Conservation (phyloP, 176 grass and related monocot species). For the Typha latifolia region DNA sequence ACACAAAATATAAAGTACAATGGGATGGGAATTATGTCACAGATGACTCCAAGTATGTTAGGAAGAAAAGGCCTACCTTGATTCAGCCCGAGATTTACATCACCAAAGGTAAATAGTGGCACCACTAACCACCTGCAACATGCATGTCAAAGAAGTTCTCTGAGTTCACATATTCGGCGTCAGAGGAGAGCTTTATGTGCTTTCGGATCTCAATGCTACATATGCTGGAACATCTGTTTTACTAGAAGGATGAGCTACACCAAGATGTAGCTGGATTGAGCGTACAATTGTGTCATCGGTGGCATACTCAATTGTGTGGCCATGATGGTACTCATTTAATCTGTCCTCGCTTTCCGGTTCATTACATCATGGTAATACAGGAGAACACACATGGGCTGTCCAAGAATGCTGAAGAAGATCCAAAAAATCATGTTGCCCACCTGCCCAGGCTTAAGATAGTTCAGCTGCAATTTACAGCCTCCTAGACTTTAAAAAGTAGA, state of each 20-base stretch:
- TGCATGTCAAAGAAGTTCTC: background rate
- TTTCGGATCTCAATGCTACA: background rate
- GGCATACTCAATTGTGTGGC: slow-evolving; percentile 5
- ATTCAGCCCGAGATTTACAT: background rate
- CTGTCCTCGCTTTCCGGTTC: slow-evolving; percentile 61
- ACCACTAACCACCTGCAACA: background rate
- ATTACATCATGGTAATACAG: slow-evolving; percentile 96
- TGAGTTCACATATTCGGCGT: background rate
- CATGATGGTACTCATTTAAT: slow-evolving; percentile 8
- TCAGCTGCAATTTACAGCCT: slow-evolving; percentile 7
- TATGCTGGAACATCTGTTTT: background rate
- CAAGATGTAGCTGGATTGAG: background rate
- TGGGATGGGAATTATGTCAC: background rate
- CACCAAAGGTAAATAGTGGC: background rate
- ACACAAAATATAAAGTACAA: too few species aligned
- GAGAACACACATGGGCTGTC: slow-evolving; percentile 92
- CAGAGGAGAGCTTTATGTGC: background rate
- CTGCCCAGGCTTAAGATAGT: slow-evolving; percentile 24
- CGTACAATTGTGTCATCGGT: background rate
- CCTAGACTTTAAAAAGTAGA: background rate
- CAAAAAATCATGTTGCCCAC: slow-evolving; percentile 99
- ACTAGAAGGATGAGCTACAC: background rate
- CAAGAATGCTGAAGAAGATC: slow-evolving; percentile 98
- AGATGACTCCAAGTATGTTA: background rate
- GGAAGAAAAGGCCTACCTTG: background rate